Evolutionary conservation across 2,329 filamentous ascomycete genomes (phyloP).

Genomic region (Dactylellina cionopaga): DNA sequence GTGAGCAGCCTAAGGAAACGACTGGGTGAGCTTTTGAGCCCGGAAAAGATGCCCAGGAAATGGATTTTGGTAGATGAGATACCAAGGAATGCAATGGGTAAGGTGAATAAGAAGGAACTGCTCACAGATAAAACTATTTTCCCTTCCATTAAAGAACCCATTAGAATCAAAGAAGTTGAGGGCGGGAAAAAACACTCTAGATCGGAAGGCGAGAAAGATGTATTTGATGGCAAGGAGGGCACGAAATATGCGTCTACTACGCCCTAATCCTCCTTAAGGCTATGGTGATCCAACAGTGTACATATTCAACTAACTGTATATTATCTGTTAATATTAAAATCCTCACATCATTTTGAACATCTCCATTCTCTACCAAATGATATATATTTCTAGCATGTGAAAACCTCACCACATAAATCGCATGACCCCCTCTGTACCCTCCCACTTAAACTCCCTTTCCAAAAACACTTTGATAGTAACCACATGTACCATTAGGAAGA

Average conservation of each 20-base stretch:
- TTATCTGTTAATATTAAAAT: background rate
- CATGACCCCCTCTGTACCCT: slow-evolving; percentile 69
- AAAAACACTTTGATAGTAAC: slow-evolving; percentile 78
- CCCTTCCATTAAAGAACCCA: background rate
- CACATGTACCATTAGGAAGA: slow-evolving; percentile 74
- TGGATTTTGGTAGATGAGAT: slow-evolving; percentile 82
- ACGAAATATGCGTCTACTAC: no score
- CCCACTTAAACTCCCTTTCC: slow-evolving; percentile 74
- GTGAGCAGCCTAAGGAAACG: slow-evolving; percentile 58
- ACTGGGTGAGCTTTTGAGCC: slow-evolving; percentile 72
- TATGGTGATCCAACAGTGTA: no score
- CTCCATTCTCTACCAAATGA: background rate
- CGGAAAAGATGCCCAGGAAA: slow-evolving; percentile 95
- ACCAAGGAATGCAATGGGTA: slow-evolving; percentile 95
- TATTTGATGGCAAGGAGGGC: no score
- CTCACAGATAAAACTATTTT: background rate
- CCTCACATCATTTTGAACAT: no score
- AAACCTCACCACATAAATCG: slow-evolving; percentile 79
- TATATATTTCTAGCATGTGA: background rate
- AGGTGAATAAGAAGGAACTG: slow-evolving; percentile 62
- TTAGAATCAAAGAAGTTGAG: no score
- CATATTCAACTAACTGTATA: background rate
- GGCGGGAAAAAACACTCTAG: slow-evolving; percentile 6
- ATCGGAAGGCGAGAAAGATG: background rate
- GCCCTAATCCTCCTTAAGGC: no score